Evolutionary conservation across 345 rosid species (phyloP).

Genomic region (Streptanthus diversifolius): DNA sequence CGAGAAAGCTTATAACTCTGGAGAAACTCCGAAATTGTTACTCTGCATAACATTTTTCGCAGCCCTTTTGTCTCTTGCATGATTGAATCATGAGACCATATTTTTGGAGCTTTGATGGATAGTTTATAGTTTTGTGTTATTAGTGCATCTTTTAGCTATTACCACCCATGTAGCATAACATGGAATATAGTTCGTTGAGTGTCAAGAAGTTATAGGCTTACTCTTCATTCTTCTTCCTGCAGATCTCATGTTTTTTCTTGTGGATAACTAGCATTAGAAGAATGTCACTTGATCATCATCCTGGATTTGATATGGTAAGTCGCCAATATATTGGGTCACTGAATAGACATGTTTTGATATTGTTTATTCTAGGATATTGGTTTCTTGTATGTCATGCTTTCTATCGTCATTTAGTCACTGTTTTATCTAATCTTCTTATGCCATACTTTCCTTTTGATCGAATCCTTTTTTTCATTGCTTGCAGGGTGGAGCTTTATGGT

Average conservation of each 20-base stretch:
- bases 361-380: background rate
- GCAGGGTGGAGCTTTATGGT: constrained; percentile 97
- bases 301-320: constrained; percentile 62
- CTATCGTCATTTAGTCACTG: background rate
- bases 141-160: background rate
- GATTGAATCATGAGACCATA: background rate
- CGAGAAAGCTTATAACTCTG: background rate
- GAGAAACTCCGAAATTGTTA: background rate
- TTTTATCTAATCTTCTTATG: background rate
- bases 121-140: background rate
- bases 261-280: constrained; percentile 40
- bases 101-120: background rate
- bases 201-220: constrained; percentile 4
- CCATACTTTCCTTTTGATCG: background rate
- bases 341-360: background rate
- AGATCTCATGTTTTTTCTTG: constrained; percentile 67
- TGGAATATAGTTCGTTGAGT: background rate
- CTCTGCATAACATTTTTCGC: background rate
- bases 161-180: background rate
- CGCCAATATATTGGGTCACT: constrained; percentile 4
- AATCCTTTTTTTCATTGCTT: constrained; percentile 23
- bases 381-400: background rate
- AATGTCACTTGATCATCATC: constrained; percentile 40
- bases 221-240: constrained; percentile 28
- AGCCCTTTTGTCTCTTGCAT: background rate